These are phyloP conservation scores for Diaporthe nobilis DNA, from an alignment of 2,329 filamentous ascomycete genomes.

Conservation along the genomic window DNA sequence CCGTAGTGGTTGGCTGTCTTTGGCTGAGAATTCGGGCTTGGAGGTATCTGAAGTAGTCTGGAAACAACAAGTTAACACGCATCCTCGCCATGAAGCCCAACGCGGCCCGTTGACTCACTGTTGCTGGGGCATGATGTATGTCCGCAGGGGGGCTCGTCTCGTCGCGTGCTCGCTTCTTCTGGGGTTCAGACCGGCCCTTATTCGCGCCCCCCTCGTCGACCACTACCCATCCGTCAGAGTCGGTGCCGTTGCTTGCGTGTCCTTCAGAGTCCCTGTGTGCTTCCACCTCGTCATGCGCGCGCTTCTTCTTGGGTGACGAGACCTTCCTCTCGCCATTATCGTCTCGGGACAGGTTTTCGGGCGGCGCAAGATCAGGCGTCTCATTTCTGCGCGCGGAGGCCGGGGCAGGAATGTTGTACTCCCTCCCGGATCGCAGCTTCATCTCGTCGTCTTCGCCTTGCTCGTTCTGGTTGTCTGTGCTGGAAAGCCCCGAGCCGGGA, in stretches of 20 bases:
- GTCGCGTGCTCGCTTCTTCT: slow-evolving; percentile 76
- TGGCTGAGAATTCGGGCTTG: slow-evolving; percentile 45
- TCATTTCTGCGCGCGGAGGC: slow-evolving; percentile 47
- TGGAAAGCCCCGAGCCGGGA: slow-evolving; percentile 15
- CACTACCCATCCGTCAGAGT: slow-evolving; percentile 50
- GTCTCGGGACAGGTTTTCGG: slow-evolving; percentile 51
- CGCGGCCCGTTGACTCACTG: slow-evolving; percentile 23
- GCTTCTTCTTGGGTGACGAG: slow-evolving; percentile 77
- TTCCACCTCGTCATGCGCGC: slow-evolving; percentile 72
- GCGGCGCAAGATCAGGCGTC: slow-evolving; percentile 51
- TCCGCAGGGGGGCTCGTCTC: slow-evolving; percentile 47
- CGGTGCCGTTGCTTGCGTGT: slow-evolving; percentile 56
- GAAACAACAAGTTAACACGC: slow-evolving; percentile 32
- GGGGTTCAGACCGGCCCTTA: slow-evolving; percentile 70
- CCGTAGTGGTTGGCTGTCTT: slow-evolving; percentile 50
- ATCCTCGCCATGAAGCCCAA: background rate
- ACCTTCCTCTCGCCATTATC: slow-evolving; percentile 64
- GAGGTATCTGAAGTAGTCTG: slow-evolving; percentile 45
- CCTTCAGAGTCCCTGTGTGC: slow-evolving; percentile 60
- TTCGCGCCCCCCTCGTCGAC: slow-evolving; percentile 39
- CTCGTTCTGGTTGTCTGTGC: slow-evolving; percentile 46
- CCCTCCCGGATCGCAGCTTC: slow-evolving; percentile 39
- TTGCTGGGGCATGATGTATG: slow-evolving; percentile 25
- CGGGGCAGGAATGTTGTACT: slow-evolving; percentile 48
- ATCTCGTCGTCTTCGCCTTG: slow-evolving; percentile 45